phyloP scores from a whole-genome alignment of 495 filamentous ascomycete species.

The Melanomma pulvis-pyrius region DNA sequence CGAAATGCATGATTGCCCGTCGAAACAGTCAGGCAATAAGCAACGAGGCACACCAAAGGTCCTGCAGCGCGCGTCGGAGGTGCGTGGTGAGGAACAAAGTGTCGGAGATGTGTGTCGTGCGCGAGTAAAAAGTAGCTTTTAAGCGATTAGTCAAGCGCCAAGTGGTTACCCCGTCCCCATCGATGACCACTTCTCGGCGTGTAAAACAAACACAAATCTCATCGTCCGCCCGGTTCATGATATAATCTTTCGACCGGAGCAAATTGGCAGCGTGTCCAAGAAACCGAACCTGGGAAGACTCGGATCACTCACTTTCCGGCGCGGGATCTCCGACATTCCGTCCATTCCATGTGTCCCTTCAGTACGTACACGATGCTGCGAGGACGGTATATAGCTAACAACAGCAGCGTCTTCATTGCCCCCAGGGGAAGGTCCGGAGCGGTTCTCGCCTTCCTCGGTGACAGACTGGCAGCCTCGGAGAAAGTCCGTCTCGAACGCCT shows the following conservation, averaged over 20 bases:
- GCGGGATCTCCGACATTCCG: conserved; percentile 26
- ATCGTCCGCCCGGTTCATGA: conserved; percentile 17
- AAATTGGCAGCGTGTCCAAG: conserved; percentile 7
- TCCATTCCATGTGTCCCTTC: conserved; percentile 28
- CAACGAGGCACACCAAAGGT: neutral
- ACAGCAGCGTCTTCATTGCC: conserved; percentile 20
- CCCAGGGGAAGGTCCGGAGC: conserved; percentile 11
- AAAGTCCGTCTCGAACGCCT: conserved; percentile 34
- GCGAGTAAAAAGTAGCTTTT: neutral
- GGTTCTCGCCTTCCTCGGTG: conserved; percentile 23
- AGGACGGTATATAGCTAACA: conserved; percentile 7
- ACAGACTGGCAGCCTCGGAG: conserved; percentile 29
- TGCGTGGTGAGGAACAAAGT: conserved; percentile 16
- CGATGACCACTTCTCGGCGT: neutral
- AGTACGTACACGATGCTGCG: conserved; percentile 11
- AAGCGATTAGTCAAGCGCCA: neutral
- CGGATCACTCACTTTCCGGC: conserved; percentile 25
- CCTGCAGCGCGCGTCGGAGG: neutral
- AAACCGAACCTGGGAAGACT: neutral
- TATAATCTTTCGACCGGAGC: conserved; percentile 1
- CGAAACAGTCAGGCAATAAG: conserved; percentile 16
- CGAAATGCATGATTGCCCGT: conserved; percentile 15
- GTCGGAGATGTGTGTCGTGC: conserved; percentile 19
- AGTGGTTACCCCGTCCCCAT: neutral
- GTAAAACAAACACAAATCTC: conserved; percentile 34